Evolutionary conservation across 371 early-diverging fungal genomes (phyloP).

Genomic region (Mucor racemosus): DNA sequence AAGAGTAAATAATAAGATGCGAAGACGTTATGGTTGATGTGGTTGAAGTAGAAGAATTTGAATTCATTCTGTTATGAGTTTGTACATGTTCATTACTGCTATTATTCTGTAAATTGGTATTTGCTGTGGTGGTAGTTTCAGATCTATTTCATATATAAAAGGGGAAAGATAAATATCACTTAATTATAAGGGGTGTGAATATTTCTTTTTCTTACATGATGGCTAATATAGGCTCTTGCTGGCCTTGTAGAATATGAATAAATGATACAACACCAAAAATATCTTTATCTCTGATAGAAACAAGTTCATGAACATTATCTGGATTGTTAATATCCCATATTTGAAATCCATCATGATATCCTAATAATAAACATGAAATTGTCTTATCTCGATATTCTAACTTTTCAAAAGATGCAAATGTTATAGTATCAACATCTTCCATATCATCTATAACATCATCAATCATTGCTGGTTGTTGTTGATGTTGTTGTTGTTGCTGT

Average conservation of each 20-base stretch:
- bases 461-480: neutral
- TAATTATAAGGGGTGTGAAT: constrained; percentile 8
- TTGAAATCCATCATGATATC: constrained; percentile 82
- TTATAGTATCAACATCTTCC: constrained; percentile 29
- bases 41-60: neutral
- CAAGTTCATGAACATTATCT: constrained; percentile 74
- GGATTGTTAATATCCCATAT: constrained; percentile 78
- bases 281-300: constrained; percentile 63
- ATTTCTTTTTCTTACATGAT: constrained; percentile 46
- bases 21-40: constrained; percentile 1
- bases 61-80: constrained; percentile 1
- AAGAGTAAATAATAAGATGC: constrained; percentile 42
- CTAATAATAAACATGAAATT: constrained; percentile 64
- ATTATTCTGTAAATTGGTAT: neutral
- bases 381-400: constrained; percentile 22
- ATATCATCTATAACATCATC: constrained; percentile 32
- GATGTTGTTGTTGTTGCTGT: constrained; percentile 20
- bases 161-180: neutral
- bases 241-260: constrained; percentile 47
- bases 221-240: constrained; percentile 48
- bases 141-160: constrained; percentile 8
- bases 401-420: constrained; percentile 42
- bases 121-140: constrained; percentile 10
- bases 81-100: neutral
- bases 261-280: constrained; percentile 51